Conservation (phyloP, 2,329 filamentous ascomycete genomes). For the Zymoseptoria pseudotritici region DNA sequence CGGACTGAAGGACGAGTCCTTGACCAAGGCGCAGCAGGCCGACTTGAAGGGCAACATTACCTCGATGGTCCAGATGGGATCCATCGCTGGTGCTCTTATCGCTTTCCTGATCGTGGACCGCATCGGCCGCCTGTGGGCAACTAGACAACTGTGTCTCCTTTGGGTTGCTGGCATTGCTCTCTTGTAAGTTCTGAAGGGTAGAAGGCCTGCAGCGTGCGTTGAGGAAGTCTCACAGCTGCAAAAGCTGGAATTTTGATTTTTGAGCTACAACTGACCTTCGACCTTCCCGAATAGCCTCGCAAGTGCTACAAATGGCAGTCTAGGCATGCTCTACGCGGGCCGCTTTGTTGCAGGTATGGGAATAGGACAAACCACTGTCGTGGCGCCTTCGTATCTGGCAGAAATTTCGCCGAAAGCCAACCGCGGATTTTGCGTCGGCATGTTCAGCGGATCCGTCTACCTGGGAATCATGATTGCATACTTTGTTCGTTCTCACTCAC, state of each 20-base stretch:
- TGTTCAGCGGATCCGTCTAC: conserved; percentile 66
- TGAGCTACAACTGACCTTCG: no score
- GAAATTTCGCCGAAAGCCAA: conserved; percentile 35
- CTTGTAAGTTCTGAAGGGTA: conserved; percentile 16
- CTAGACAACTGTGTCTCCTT: conserved; percentile 21
- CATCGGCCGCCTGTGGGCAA: conserved; percentile 27
- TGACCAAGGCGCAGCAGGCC: conserved; percentile 52
- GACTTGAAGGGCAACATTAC: conserved; percentile 59
- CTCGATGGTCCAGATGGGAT: conserved; percentile 74
- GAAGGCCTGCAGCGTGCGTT: no score
- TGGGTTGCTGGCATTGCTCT: conserved; percentile 25
- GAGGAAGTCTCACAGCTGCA: no score
- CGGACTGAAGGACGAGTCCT: conserved; percentile 47
- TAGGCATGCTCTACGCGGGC: conserved; percentile 32
- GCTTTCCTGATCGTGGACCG: conserved; percentile 33
- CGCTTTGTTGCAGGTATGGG: conserved; percentile 38
- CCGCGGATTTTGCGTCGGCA: conserved; percentile 60
- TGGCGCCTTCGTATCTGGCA: conserved; percentile 54
- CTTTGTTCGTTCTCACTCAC: conserved; percentile 44
- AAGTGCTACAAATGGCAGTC: conserved; percentile 8
- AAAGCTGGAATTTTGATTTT: no score
- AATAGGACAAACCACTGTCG: conserved; percentile 47
- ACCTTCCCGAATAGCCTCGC: no score
- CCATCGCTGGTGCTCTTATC: conserved; percentile 61
- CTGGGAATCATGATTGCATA: conserved; percentile 69